Conservation (phyloP, 306 rosid species). For the Citrullus mucosospermus region DNA sequence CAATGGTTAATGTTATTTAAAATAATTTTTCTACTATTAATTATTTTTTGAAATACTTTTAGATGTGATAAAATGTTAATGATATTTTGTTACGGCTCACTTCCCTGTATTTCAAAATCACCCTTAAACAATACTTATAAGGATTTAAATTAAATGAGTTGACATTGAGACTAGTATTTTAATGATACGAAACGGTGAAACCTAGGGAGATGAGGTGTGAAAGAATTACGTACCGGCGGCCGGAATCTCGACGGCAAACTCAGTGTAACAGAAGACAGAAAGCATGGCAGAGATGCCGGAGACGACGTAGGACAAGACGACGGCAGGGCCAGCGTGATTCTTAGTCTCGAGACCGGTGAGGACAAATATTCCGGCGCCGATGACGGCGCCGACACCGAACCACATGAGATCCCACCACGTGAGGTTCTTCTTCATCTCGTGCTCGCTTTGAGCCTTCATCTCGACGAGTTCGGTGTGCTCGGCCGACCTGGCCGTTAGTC, state of each 20-base stretch:
- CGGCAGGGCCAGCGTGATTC: conserved; percentile 44
- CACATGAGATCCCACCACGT: conserved; percentile 94
- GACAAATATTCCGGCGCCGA: conserved; percentile 76
- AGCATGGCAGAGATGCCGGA: conserved; percentile 83
- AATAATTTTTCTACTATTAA: too few relatives aligned
- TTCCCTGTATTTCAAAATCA: too few relatives aligned
- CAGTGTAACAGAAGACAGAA: conserved; percentile 88
- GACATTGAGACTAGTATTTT: not conserved
- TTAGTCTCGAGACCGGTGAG: conserved; percentile 70
- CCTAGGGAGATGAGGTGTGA: not conserved
- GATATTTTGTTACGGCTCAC: too few relatives aligned
- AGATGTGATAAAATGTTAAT: too few relatives aligned
- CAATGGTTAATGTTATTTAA: too few relatives aligned
- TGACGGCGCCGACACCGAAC: conserved; percentile 75
- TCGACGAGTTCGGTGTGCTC: conserved; percentile 56
- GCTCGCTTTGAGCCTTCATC: conserved; percentile 42
- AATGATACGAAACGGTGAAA: not conserved
- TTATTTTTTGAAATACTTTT: too few relatives aligned
- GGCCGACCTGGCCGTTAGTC: conserved; percentile 38
- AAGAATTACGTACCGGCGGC: conserved; percentile 42
- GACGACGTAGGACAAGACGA: conserved; percentile 53
- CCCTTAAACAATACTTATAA: too few relatives aligned
- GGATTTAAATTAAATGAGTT: not conserved
- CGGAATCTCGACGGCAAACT: conserved; percentile 84
- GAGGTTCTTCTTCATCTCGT: conserved; percentile 75